These are phyloP conservation scores for Psilocybe azurescens DNA, from an alignment of 768 basidiomycete genomes.

Conservation along the genomic window DNA sequence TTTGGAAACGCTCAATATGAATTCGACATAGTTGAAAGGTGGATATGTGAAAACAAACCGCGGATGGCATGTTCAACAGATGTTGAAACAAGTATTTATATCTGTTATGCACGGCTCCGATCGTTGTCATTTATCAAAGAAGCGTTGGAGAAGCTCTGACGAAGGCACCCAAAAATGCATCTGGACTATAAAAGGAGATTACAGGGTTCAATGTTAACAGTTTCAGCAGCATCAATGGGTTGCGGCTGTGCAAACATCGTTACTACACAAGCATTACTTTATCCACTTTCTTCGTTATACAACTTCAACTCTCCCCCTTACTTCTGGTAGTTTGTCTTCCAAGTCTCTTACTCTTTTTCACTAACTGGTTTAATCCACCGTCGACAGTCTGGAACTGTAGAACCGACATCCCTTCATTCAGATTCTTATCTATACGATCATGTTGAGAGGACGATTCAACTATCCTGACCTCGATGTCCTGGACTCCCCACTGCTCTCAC, in stretches of 20 bases:
- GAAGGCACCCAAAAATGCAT: conserved; percentile 8
- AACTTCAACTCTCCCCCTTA: background rate
- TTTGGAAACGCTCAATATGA: no score
- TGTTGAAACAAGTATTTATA: no score
- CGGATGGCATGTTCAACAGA: background rate
- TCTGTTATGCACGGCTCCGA: no score
- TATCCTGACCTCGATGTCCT: conserved; percentile 43
- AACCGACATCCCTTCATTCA: conserved; percentile 18
- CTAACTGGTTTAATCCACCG: conserved; percentile 10
- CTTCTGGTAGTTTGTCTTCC: background rate
- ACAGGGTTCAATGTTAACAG: background rate
- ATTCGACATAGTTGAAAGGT: no score
- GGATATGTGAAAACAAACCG: background rate
- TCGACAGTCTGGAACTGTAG: conserved; percentile 36
- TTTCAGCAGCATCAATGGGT: conserved; percentile 16
- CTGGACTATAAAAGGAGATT: conserved; percentile 4
- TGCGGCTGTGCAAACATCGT: conserved; percentile 15
- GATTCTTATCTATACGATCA: conserved; percentile 21
- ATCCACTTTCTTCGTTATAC: background rate
- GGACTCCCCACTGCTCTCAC: conserved; percentile 43
- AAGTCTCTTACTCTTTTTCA: conserved; percentile 8
- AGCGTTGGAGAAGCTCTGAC: background rate
- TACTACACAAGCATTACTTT: conserved; percentile 6
- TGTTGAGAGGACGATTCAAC: conserved; percentile 33
- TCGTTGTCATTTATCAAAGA: no score